A percentile compares a stretch with the other conserved stretches of the same genome.
Conservation (phyloP, 78 protist species). For the Creolimax fragrantissima region DNA sequence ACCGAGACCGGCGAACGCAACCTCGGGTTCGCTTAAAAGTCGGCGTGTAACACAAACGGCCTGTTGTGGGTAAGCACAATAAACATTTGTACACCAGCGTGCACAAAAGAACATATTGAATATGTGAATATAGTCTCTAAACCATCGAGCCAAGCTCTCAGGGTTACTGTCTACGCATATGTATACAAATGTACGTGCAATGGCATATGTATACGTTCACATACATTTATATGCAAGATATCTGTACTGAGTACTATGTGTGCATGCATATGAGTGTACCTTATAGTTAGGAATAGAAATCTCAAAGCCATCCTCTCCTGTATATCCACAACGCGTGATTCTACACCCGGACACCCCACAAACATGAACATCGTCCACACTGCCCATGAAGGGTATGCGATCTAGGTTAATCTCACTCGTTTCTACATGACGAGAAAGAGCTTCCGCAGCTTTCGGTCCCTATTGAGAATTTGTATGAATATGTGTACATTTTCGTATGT, state of each 20-base stretch:
- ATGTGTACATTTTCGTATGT: slow-evolving; percentile 36
- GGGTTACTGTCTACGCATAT: no score
- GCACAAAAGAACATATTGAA: no score
- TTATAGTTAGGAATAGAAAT: slow-evolving; percentile 28
- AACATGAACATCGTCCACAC: not conserved
- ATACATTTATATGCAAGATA: no score
- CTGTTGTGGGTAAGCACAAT: not conserved
- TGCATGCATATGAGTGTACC: no score
- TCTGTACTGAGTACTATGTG: no score
- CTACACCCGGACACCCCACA: not conserved
- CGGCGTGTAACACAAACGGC: not conserved
- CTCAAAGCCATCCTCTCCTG: slow-evolving; percentile 99
- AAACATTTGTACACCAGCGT: no score
- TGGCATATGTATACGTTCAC: no score
- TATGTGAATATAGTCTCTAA: no score
- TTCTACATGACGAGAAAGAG: slow-evolving; percentile 3
- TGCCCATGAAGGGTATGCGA: slow-evolving; percentile 47
- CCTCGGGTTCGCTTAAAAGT: not conserved
- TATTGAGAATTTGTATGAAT: not conserved
- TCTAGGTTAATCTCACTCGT: slow-evolving; percentile 40
- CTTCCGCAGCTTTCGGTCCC: slow-evolving; percentile 80
- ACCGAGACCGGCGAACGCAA: slow-evolving; percentile 80
- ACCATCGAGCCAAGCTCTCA: no score
- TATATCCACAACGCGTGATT: slow-evolving; percentile 83
- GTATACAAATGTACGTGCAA: no score